phyloP scores from a whole-genome alignment of 331 rosid species.

The Rosa hybrid region DNA sequence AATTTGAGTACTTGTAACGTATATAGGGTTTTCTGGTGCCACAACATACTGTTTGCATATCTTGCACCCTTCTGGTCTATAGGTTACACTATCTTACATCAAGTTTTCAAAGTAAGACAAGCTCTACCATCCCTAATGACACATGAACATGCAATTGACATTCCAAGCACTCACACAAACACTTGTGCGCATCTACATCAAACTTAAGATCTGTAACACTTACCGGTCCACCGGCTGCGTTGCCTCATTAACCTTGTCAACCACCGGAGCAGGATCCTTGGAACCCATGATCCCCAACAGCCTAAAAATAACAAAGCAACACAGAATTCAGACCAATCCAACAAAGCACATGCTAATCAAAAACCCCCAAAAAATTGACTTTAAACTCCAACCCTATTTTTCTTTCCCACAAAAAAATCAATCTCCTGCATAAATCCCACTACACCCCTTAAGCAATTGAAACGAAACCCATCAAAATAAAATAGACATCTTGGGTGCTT shows the following conservation, averaged over 20 bases:
- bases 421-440: background rate
- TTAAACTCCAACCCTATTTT: background rate
- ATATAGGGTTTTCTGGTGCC: too few relatives aligned
- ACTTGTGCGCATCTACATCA: background rate
- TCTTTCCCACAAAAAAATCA: background rate
- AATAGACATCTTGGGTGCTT: background rate
- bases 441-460: background rate
- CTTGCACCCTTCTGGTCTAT: background rate
- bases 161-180: background rate
- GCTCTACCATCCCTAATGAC: background rate
- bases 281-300: slow-evolving; percentile 46
- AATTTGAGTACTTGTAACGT: too few relatives aligned
- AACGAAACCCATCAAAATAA: background rate
- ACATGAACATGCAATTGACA: background rate
- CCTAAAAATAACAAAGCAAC: slow-evolving; percentile 27
- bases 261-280: slow-evolving; percentile 44
- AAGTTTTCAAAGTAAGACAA: background rate
- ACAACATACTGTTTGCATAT: background rate
- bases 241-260: slow-evolving; percentile 31
- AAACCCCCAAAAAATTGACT: background rate
- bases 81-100: background rate
- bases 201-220: slow-evolving; percentile 14
- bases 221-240: slow-evolving; percentile 50
- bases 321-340: background rate
- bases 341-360: background rate